These are phyloP conservation scores for Melampsora americana DNA, from an alignment of 1,284 basidiomycete genomes.

Conservation along the genomic window DNA sequence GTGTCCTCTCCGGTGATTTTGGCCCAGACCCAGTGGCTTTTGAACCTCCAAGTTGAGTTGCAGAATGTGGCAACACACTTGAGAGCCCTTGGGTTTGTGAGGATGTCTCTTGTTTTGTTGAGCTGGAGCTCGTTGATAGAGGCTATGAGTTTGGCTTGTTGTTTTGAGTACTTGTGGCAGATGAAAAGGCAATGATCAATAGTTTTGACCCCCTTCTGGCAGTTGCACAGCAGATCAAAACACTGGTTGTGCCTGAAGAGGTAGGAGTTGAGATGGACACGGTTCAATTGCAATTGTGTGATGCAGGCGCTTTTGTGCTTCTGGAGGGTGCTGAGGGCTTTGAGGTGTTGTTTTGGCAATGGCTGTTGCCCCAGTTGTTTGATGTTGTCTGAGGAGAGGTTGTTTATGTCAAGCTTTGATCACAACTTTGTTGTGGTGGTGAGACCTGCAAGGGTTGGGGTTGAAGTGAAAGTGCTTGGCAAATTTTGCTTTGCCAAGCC, in stretches of 20 bases:
- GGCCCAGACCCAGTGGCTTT: too few species aligned
- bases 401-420: not conserved
- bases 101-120: too few species aligned
- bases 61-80: too few species aligned
- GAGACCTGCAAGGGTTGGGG: not conserved
- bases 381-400: not conserved
- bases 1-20: too few species aligned
- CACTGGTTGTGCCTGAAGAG: not conserved
- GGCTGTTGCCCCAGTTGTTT: not conserved
- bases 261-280: not conserved
- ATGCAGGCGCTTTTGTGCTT: not conserved
- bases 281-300: conserved; percentile 7
- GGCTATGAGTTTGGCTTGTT: not conserved
- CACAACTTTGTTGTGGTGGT: not conserved
- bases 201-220: not conserved
- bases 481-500: not conserved
- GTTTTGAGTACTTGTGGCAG: not conserved
- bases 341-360: not conserved
- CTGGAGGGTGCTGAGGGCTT: not conserved
- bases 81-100: too few species aligned
- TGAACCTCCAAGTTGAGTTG: too few species aligned
- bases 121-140: too few species aligned
- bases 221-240: not conserved
- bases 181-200: conserved; percentile 4
- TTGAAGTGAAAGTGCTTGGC: not conserved